Evolutionary conservation across 768 basidiomycete species (phyloP), one percentile per base, ranked within the genome.

Genomic region (Podaxis sp.): DNA sequence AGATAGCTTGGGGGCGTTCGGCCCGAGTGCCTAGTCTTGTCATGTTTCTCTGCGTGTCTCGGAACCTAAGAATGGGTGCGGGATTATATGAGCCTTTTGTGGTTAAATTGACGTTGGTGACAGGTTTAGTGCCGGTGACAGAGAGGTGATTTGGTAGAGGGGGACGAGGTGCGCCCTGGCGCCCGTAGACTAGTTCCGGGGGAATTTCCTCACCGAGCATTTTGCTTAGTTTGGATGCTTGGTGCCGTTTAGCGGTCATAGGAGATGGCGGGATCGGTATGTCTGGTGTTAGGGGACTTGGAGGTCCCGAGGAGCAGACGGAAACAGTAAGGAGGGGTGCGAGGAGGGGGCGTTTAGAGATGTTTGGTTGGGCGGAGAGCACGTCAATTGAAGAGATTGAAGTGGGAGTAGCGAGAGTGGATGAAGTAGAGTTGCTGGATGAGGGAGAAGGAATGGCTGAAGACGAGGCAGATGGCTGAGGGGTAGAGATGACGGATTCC

Each of bases 201-300:
- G 55, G 36, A 17, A 63, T 51, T 7, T 70, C 66, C 56, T 67
- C 67, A 50, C 73, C 74, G 40, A 72, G 67, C 46, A 71, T 70
- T 54, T 69, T 69, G 13, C 67, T 69, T 9, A 71, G 68, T 46
- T 72, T 72, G 43, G 64, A 65, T 19, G 66, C 57, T 43, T 68
- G 70, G 11, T 57, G 64, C 2, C 66, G 66, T 51, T 64, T 66
- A 24, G 57, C 65, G 6, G 69, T 71, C 24, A 55, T 57, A 17
- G 71, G 70, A 3, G 71, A 67, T 4, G 64, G 68, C 15, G 63
- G 66, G 22, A 64, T 54, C 9, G 67, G 69, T 15, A 66, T 37
- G 17, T 55, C 57, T 15, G 65, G 64, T 17, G 64, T 37, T 33
- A 49, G 7, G 13, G 67, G 65, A 37, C 63, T 58, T 3, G 38